These are phyloP conservation scores for Tricholoma saponaceum DNA, from an alignment of 768 basidiomycete genomes.

Conservation along the genomic window DNA sequence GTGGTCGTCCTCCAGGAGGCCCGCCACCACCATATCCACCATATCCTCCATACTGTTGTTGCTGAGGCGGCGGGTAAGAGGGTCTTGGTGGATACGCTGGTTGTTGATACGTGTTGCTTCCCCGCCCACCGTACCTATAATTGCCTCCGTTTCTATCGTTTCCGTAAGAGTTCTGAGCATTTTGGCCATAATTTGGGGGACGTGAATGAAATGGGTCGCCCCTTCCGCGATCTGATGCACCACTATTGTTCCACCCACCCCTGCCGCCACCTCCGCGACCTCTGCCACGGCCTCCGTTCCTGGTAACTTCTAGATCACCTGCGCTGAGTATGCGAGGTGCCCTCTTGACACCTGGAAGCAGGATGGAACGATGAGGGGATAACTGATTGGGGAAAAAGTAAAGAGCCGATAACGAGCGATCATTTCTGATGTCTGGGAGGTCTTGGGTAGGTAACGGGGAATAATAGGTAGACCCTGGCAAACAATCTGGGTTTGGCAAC, in stretches of 20 bases:
- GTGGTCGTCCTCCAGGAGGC: constrained; percentile 11
- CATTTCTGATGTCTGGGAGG: constrained; percentile 79
- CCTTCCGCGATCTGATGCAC: constrained; percentile 28
- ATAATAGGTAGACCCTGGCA: constrained; percentile 90
- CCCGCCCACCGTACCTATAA: constrained; percentile 27
- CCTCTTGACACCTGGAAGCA: constrained; percentile 70
- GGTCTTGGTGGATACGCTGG: constrained; percentile 29
- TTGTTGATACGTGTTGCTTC: constrained; percentile 29
- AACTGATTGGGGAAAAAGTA: constrained; percentile 90
- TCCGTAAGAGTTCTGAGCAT: constrained; percentile 20
- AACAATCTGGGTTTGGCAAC: constrained; percentile 79
- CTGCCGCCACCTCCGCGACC: constrained; percentile 46
- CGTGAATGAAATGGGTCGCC: constrained; percentile 48
- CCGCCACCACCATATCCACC: constrained; percentile 18
- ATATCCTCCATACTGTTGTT: constrained; percentile 30
- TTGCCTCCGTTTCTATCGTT: constrained; percentile 23
- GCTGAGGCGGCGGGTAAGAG: constrained; percentile 21
- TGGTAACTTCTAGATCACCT: constrained; percentile 67
- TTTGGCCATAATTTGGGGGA: constrained; percentile 31
- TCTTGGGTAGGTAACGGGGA: constrained; percentile 59
- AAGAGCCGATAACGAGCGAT: constrained; percentile 80
- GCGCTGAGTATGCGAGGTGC: constrained; percentile 57
- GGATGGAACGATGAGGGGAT: constrained; percentile 77
- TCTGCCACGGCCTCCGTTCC: constrained; percentile 48
- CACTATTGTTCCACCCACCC: constrained; percentile 28